Evolutionary conservation across 2,329 filamentous ascomycete species (phyloP).

Genomic region (Microdochium nivale): DNA sequence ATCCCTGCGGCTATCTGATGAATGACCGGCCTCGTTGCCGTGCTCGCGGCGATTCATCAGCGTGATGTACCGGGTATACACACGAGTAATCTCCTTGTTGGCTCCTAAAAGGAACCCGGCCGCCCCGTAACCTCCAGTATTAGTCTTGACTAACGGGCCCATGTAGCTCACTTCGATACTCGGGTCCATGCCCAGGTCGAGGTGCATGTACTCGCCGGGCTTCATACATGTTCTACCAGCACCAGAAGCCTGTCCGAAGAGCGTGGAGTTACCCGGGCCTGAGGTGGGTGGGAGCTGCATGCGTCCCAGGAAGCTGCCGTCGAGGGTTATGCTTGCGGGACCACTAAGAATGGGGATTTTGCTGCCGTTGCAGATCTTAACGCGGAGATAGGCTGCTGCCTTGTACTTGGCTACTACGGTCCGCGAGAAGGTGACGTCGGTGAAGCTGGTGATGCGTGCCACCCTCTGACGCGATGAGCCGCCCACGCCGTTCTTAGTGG

Average conservation of each 20-base stretch:
- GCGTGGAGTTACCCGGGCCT: neutral
- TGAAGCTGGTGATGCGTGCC: constrained; percentile 38
- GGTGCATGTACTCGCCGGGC: constrained; percentile 41
- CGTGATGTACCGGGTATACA: constrained; percentile 39
- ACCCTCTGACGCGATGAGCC: constrained; percentile 48
- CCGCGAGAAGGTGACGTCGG: constrained; percentile 43
- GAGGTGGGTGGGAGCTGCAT: constrained; percentile 42
- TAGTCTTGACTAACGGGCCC: constrained; percentile 43
- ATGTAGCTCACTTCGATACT: constrained; percentile 45
- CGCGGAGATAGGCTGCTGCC: constrained; percentile 50
- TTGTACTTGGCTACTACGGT: constrained; percentile 53
- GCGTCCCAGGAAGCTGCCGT: constrained; percentile 53
- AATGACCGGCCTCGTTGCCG: neutral
- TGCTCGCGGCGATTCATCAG: constrained; percentile 38
- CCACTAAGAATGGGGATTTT: constrained; percentile 48
- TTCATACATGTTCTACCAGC: constrained; percentile 13
- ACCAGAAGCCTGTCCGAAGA: neutral
- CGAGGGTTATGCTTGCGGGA: constrained; percentile 49
- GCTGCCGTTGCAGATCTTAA: constrained; percentile 45
- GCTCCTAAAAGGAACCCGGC: constrained; percentile 35
- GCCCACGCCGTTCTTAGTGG: constrained; percentile 13
- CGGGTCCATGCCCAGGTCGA: constrained; percentile 53
- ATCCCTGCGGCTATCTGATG: neutral
- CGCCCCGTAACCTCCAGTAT: constrained; percentile 16
- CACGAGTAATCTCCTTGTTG: constrained; percentile 38